phyloP scores from a whole-genome alignment of 2,329 filamentous ascomycete species.

The Pyricularia grisea region DNA sequence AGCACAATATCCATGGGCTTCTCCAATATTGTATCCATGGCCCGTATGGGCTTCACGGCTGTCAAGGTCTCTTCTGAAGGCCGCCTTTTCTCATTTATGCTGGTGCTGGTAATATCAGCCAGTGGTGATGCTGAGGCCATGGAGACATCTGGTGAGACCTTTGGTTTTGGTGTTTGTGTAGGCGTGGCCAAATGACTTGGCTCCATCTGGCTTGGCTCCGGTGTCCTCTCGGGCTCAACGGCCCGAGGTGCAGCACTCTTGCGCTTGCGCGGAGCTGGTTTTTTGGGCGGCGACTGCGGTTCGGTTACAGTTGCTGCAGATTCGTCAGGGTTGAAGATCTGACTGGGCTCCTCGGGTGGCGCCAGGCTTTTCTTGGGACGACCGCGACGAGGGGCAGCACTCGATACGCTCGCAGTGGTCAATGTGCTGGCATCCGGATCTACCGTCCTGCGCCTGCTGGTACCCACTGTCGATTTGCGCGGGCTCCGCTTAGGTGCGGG shows the following conservation, averaged over 20 bases:
- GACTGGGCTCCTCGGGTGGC: constrained; percentile 47
- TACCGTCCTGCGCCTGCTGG: constrained; percentile 27
- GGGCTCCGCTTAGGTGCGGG: constrained; percentile 54
- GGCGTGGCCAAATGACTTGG: constrained; percentile 15
- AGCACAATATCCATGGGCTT: constrained; percentile 90
- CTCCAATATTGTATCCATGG: constrained; percentile 70
- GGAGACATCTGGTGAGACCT: constrained; percentile 46
- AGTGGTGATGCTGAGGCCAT: constrained; percentile 48
- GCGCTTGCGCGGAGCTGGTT: constrained; percentile 54
- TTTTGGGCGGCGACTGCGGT: constrained; percentile 24
- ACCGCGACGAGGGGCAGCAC: constrained; percentile 20
- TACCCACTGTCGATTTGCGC: constrained; percentile 21
- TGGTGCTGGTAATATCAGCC: constrained; percentile 61
- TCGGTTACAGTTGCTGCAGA: constrained; percentile 20
- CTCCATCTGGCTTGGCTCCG: constrained; percentile 16
- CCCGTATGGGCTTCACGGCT: constrained; percentile 59
- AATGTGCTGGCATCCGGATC: constrained; percentile 25
- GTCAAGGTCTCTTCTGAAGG: constrained; percentile 38
- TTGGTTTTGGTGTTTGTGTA: constrained; percentile 40
- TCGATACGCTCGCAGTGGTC: constrained; percentile 14
- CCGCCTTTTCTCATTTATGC: constrained; percentile 51
- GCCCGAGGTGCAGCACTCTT: constrained; percentile 44
- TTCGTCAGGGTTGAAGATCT: constrained; percentile 48
- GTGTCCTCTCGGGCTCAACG: constrained; percentile 25
- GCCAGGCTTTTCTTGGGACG: constrained; percentile 32